Evolutionary conservation across 2,329 filamentous ascomycete species (phyloP).

Genomic region (Aspergillus neotritici): DNA sequence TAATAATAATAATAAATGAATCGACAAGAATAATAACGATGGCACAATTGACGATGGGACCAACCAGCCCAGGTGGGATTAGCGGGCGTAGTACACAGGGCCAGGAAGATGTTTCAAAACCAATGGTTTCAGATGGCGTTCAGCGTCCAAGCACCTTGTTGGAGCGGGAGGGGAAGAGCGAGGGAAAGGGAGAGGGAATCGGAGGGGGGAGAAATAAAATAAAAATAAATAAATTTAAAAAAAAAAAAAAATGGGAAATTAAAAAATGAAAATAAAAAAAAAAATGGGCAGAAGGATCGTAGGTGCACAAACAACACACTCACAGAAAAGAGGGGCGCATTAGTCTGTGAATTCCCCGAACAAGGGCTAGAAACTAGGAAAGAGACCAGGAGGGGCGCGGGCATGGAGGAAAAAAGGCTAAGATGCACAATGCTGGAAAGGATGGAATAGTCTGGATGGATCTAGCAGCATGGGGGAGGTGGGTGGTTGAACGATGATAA

Average conservation of each 20-base stretch:
- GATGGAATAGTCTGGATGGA: conserved; percentile 11
- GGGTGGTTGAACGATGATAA: too few species aligned
- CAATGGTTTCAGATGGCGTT: conserved; percentile 21
- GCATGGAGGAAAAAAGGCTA: conserved; percentile 8
- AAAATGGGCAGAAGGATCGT: conserved; percentile 10
- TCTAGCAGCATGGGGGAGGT: conserved; percentile 11
- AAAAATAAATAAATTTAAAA: not conserved
- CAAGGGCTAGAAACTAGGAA: conserved; percentile 7
- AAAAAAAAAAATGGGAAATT: too few species aligned
- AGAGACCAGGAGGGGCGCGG: conserved; percentile 9
- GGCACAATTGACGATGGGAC: conserved; percentile 9
- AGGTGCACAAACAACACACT: conserved; percentile 9
- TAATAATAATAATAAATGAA: conserved; percentile 13
- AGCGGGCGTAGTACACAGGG: conserved; percentile 16
- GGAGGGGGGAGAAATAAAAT: too few species aligned
- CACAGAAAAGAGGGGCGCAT: conserved; percentile 10
- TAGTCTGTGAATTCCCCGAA: conserved; percentile 8
- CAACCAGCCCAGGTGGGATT: conserved; percentile 16
- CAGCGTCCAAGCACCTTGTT: conserved; percentile 15
- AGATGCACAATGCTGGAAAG: conserved; percentile 14
- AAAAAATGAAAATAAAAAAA: too few species aligned
- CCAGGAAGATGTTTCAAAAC: conserved; percentile 20
- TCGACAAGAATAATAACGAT: conserved; percentile 14
- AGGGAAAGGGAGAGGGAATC: too few species aligned
- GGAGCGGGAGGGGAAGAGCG: not conserved